Evolutionary conservation across 225 moss, liverwort and hornwort species (phyloP).

Genomic region (Marchantia paleacea): DNA sequence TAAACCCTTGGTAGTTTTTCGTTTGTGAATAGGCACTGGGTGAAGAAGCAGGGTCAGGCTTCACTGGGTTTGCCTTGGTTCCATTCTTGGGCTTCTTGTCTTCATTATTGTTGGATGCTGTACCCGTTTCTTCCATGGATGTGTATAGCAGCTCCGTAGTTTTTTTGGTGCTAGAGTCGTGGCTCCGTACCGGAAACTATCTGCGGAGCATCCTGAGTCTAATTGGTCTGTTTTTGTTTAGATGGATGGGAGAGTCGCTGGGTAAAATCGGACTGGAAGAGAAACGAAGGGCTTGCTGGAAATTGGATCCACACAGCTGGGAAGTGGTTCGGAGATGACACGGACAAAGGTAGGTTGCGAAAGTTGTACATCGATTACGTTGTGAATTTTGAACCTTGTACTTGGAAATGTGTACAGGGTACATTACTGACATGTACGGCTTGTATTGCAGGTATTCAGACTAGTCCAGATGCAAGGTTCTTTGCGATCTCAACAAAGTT

Average conservation of each 20-base stretch:
- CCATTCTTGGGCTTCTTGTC: not conserved
- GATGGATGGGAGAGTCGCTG: slow-evolving; percentile 87
- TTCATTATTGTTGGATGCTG: not conserved
- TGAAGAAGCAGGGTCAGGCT: too few relatives aligned
- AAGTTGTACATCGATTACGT: too few relatives aligned
- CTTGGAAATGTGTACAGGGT: not conserved
- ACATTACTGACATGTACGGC: not conserved
- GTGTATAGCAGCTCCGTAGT: not conserved
- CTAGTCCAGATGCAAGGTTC: slow-evolving; percentile 52
- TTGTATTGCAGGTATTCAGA: slow-evolving; percentile 49
- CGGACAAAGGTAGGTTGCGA: slow-evolving; percentile 60
- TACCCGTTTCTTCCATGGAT: not conserved
- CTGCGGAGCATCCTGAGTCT: not conserved
- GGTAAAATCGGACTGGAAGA: slow-evolving; percentile 83
- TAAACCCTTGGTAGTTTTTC: too few relatives aligned
- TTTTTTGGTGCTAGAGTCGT: not conserved
- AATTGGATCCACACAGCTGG: slow-evolving; percentile 81
- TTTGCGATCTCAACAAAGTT: slow-evolving; percentile 56
- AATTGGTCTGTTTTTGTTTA: slow-evolving; percentile 16
- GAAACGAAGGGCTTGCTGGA: slow-evolving; percentile 70
- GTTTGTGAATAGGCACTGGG: too few relatives aligned
- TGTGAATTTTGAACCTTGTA: not conserved
- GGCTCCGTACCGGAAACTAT: too few relatives aligned
- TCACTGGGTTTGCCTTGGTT: not conserved
- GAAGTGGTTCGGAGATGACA: slow-evolving; percentile 69